A percentile compares a stretch with the other conserved stretches of the same genome.
phyloP scores from a whole-genome alignment of 768 basidiomycete species.

The Boletus reticuloceps region DNA sequence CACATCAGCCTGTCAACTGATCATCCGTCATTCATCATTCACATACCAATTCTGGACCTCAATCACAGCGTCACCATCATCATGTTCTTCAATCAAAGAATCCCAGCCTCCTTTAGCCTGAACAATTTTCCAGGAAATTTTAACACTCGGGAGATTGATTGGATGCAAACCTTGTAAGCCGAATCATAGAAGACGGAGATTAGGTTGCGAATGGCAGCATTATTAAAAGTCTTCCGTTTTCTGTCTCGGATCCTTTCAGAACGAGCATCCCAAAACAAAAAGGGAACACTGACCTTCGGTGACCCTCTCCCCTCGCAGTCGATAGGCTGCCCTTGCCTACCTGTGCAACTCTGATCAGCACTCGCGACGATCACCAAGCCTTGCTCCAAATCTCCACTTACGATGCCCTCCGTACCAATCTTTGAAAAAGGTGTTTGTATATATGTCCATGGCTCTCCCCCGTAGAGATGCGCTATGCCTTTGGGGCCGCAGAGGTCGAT shows the following conservation, averaged over 20 bases:
- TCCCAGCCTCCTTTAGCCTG: conserved; percentile 35
- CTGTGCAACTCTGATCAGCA: conserved; percentile 7
- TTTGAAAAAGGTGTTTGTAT: conserved; percentile 18
- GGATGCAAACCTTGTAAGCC: conserved; percentile 39
- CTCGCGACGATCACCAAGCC: not conserved
- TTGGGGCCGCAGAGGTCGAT: conserved; percentile 47
- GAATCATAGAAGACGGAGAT: conserved; percentile 40
- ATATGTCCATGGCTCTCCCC: conserved; percentile 45
- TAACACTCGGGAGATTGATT: not conserved
- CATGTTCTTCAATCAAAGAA: conserved; percentile 19
- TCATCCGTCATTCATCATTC: not conserved
- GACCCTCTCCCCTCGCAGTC: conserved; percentile 41
- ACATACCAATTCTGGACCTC: conserved; percentile 48
- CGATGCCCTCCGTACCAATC: conserved; percentile 22
- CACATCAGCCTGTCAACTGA: not conserved
- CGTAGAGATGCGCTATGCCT: conserved; percentile 50
- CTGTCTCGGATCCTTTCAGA: conserved; percentile 14
- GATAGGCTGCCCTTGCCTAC: conserved; percentile 38
- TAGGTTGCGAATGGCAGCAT: conserved; percentile 36
- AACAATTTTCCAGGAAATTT: not conserved
- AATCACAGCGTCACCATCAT: conserved; percentile 33
- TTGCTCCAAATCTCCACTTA: conserved; percentile 8
- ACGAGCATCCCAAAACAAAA: not conserved
- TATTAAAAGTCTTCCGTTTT: conserved; percentile 41
- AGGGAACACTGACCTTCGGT: conserved; percentile 33